Conservation (phyloP, 2,329 filamentous ascomycete species). For the Lachnellula willkommii region DNA sequence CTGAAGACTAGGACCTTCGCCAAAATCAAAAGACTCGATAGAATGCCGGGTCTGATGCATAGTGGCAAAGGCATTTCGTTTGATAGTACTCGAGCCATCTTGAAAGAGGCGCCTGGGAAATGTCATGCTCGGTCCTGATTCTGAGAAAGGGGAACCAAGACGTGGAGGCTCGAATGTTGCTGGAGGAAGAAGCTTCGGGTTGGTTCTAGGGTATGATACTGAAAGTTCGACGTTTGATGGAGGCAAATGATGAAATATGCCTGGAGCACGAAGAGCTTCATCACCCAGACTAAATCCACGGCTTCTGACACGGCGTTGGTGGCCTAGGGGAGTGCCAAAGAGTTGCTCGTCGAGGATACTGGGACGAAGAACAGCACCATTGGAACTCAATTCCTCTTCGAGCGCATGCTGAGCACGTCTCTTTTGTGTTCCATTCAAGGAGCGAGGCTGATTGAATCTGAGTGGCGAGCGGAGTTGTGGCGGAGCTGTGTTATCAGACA, state of each 20-base stretch:
- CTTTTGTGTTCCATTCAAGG: conserved; percentile 28
- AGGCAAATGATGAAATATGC: conserved; percentile 17
- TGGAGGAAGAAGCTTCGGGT: conserved; percentile 30
- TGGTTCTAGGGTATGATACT: background rate
- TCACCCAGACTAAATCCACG: conserved; percentile 32
- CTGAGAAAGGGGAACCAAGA: conserved; percentile 55
- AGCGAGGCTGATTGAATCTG: conserved; percentile 22
- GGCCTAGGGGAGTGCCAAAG: conserved; percentile 23
- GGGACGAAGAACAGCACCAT: conserved; percentile 23
- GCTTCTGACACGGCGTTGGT: conserved; percentile 28
- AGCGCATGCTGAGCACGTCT: conserved; percentile 27
- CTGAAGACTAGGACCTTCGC: conserved; percentile 22
- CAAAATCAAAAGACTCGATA: conserved; percentile 31
- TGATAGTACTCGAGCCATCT: conserved; percentile 25
- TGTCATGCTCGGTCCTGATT: conserved; percentile 48
- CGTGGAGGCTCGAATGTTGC: conserved; percentile 35
- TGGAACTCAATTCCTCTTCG: conserved; percentile 25
- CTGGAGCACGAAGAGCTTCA: conserved; percentile 22
- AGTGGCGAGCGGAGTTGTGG: conserved; percentile 26
- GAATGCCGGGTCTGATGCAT: conserved; percentile 43
- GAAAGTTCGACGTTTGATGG: conserved; percentile 3
- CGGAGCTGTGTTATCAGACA: conserved; percentile 13
- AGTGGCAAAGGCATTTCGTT: conserved; percentile 50
- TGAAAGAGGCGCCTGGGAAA: conserved; percentile 54
- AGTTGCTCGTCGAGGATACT: conserved; percentile 29